phyloP scores from a whole-genome alignment of 169 alveolate genomes.

The Cryptosporidium meleagridis region DNA sequence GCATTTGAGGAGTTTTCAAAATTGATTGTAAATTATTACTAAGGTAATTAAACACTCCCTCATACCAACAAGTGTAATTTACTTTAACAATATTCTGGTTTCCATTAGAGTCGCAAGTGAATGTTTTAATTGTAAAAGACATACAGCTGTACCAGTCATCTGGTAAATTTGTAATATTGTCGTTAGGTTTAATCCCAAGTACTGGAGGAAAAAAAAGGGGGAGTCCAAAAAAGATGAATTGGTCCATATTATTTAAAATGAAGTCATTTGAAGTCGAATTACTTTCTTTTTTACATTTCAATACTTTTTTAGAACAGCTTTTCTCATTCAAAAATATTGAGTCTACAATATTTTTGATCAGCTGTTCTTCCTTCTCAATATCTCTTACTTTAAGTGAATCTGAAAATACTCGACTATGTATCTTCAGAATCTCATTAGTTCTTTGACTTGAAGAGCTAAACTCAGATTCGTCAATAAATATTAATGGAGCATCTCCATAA shows the following conservation, averaged over 20 bases:
- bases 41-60: slow-evolving; percentile 40
- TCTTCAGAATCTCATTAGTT: slow-evolving; percentile 44
- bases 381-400: slow-evolving; percentile 49
- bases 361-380: slow-evolving; percentile 51
- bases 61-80: slow-evolving; percentile 60
- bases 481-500: slow-evolving; percentile 61
- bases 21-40: slow-evolving; percentile 10
- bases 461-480: slow-evolving; percentile 29
- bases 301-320: background rate
- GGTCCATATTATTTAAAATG: slow-evolving; percentile 19
- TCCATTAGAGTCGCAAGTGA: background rate
- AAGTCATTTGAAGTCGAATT: background rate
- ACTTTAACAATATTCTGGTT: background rate
- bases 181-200: slow-evolving; percentile 17
- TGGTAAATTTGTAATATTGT: slow-evolving; percentile 33
- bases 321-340: background rate
- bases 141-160: slow-evolving; percentile 58
- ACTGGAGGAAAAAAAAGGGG: slow-evolving; percentile 26
- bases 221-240: slow-evolving; percentile 12
- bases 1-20: slow-evolving; percentile 62
- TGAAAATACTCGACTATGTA: slow-evolving; percentile 58
- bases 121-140: slow-evolving; percentile 12
- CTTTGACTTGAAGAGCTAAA: slow-evolving; percentile 24
- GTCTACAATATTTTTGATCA: slow-evolving; percentile 3
- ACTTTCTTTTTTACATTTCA: background rate